Evolutionary conservation across 2,329 filamentous ascomycete species (phyloP).

Genomic region (Westerdykella sp.): DNA sequence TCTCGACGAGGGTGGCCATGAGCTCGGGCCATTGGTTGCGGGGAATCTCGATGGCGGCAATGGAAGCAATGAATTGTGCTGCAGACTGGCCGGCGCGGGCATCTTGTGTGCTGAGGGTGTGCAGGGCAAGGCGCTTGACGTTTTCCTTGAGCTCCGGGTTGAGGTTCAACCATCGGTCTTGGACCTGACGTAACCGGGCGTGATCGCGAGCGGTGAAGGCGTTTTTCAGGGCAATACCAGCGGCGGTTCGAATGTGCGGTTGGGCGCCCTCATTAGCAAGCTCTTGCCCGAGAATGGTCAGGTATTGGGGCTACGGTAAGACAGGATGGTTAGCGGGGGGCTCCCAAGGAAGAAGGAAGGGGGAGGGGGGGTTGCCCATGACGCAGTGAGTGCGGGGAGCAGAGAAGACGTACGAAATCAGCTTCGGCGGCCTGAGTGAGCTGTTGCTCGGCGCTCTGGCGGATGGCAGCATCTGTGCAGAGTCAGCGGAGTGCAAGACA

Average conservation of each 20-base stretch:
- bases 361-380: slow-evolving; percentile 19
- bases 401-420: slow-evolving; percentile 72
- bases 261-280: slow-evolving; percentile 83
- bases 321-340: slow-evolving; percentile 23
- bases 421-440: slow-evolving; percentile 85
- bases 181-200: slow-evolving; percentile 78
- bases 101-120: slow-evolving; percentile 76
- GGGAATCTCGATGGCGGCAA: slow-evolving; percentile 91
- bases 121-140: slow-evolving; percentile 85
- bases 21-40: slow-evolving; percentile 89
- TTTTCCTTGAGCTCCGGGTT: slow-evolving; percentile 74
- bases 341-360: no score
- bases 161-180: slow-evolving; percentile 86
- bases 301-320: slow-evolving; percentile 70
- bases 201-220: slow-evolving; percentile 92
- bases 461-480: slow-evolving; percentile 72
- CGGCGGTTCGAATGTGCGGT: slow-evolving; percentile 82
- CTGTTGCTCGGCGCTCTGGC: slow-evolving; percentile 89
- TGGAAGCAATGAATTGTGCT: slow-evolving; percentile 90
- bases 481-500: slow-evolving; percentile 20
- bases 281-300: slow-evolving; percentile 85
- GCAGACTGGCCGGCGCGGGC: slow-evolving; percentile 79
- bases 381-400: slow-evolving; percentile 8
- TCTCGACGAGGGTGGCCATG: slow-evolving; percentile 82
- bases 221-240: slow-evolving; percentile 96